Percentiles rank a stretch among this genome's conserved stretches.
Conservation (phyloP, 208 protist genomes). For the Acanthamoeba castellanii region DNA sequence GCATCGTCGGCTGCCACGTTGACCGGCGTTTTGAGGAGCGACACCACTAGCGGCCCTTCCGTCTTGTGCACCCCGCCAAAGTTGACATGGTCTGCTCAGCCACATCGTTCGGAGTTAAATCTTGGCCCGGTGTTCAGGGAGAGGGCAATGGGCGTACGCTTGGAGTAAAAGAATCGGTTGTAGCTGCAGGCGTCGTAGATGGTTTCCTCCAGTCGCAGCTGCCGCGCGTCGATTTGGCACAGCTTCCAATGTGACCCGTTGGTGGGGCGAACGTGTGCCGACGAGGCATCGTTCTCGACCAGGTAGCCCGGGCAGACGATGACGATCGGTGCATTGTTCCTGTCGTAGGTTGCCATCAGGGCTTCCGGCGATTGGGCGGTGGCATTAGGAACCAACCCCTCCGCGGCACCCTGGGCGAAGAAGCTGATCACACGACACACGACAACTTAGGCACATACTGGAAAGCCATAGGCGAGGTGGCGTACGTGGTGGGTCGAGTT, state of each 20-base stretch:
- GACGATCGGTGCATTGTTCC: background rate
- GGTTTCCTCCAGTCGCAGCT: background rate
- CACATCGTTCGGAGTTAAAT: background rate
- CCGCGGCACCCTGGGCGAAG: no score
- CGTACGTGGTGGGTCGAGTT: no score
- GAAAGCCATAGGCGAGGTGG: no score
- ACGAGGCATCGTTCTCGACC: background rate
- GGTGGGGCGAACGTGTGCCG: background rate
- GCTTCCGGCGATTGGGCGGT: no score
- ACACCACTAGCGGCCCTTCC: background rate
- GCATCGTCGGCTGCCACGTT: no score
- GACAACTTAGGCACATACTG: no score
- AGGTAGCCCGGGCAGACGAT: background rate
- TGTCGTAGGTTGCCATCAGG: background rate
- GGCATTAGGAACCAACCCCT: no score
- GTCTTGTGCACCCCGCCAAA: conserved; percentile 1
- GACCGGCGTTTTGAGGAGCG: background rate
- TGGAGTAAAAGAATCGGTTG: background rate
- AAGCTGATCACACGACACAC: no score
- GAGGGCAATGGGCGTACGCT: background rate
- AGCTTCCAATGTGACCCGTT: background rate
- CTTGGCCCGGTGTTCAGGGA: no score
- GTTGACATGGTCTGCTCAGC: background rate
- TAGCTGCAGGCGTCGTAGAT: background rate
- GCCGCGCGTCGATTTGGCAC: background rate